phyloP scores from a whole-genome alignment of 1,284 basidiomycete genomes.

The Trametes versicolor region DNA sequence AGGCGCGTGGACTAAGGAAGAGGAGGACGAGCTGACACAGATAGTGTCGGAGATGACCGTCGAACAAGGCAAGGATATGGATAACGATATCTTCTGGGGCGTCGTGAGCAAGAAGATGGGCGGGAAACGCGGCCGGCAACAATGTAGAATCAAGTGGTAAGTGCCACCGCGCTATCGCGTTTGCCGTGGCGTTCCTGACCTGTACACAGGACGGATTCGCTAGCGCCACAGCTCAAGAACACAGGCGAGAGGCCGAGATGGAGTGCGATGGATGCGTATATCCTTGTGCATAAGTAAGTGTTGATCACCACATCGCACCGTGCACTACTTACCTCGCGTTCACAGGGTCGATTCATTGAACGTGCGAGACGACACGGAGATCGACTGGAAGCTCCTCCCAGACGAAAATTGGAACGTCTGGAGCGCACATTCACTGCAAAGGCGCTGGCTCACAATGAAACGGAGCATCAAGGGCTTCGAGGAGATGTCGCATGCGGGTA shows the following conservation, averaged over 20 bases:
- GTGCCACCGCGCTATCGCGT: constrained; percentile 10
- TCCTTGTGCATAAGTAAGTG: constrained; percentile 82
- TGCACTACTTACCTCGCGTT: constrained; percentile 8
- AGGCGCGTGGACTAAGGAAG: constrained; percentile 78
- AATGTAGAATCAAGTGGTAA: constrained; percentile 88
- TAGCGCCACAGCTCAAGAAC: constrained; percentile 77
- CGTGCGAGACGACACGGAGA: constrained; percentile 82
- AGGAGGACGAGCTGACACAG: constrained; percentile 73
- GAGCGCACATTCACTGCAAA: constrained; percentile 80
- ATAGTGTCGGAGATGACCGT: constrained; percentile 80
- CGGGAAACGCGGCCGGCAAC: constrained; percentile 75
- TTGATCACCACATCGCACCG: background rate
- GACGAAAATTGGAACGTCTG: constrained; percentile 85
- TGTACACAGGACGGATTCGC: constrained; percentile 69
- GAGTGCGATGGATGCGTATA: constrained; percentile 77
- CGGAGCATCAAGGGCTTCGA: constrained; percentile 76
- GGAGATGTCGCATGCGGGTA: constrained; percentile 81
- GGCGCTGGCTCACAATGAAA: constrained; percentile 83
- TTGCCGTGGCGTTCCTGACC: background rate
- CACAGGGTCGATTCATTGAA: constrained; percentile 75
- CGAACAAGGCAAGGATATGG: constrained; percentile 71
- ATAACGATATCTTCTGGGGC: constrained; percentile 85
- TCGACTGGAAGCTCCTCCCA: constrained; percentile 80
- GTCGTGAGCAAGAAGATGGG: constrained; percentile 80
- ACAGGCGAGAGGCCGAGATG: constrained; percentile 76